Evolutionary conservation across 257 asterid genomes (phyloP), one percentile per base, ranked within the genome.

Genomic region (Solanum chmielewskii): DNA sequence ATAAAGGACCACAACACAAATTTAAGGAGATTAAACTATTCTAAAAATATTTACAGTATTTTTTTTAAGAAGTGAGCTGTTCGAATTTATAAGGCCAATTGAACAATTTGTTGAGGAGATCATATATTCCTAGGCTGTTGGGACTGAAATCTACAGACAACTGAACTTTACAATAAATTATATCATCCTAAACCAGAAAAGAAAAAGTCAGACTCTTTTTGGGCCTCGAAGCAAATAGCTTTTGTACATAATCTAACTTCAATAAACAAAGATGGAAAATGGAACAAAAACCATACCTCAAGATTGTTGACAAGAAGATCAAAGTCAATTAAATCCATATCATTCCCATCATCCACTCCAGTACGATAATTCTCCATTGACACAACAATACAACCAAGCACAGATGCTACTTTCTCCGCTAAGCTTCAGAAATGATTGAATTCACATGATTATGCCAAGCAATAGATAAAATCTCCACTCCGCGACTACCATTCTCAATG

Each of bases 281-380:
- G 81, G 70, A 29, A 42, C 68, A 64, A 78, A 87, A 60, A n/a
- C 45, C 76, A 27, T 88, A 97, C 99, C 99, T 95, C 97, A 3
- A 97, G 96, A 93, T 96, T 96, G 89, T 91, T 91, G 89, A 96
- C 95, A 75, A 97, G 97, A 87, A 93, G 97, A 89, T 94, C 95
- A 92, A 96, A 96, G 91, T 97, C 98, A 87, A 97, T 93, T 75
- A 95, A 93, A 90, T 95, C 99, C 91, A 97, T 89, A 92, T 90
- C 98, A 88, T 92, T 95, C 68, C 99, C 97, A 76, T 97, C 99
- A 76, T 97, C 99, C 86, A 91, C 91, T 87, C 97, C 98, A 70
- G 96, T 95, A 87, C 98, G 99, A 90, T 94, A 97, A 92, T 97
- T 96, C 92, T 97, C 99, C 99, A 96, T 97, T 47, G 97, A 93